phyloP scores from a whole-genome alignment of 2,329 filamentous ascomycete species.

The Cercospora brassicicola region DNA sequence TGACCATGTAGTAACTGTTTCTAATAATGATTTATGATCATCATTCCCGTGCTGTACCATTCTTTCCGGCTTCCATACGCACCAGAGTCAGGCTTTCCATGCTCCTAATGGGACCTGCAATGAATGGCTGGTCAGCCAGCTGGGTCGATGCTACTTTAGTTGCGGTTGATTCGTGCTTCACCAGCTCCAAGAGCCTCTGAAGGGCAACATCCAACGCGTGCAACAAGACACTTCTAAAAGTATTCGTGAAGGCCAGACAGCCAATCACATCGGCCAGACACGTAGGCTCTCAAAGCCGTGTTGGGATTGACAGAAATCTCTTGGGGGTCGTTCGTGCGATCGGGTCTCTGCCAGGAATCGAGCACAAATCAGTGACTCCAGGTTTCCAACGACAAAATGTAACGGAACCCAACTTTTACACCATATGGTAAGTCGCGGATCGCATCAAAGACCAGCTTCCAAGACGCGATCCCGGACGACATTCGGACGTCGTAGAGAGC shows the following conservation, averaged over 20 bases:
- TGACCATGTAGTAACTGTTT: slow-evolving; percentile 2
- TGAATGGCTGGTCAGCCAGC: neutral
- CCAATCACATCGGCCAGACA: neutral
- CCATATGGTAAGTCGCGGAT: neutral
- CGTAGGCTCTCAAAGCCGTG: neutral
- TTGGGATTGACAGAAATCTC: neutral
- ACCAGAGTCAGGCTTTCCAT: neutral
- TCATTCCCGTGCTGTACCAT: neutral
- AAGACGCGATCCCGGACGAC: neutral
- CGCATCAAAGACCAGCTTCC: neutral
- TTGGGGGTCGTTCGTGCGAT: neutral
- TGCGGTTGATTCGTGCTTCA: neutral
- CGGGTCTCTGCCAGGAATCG: neutral
- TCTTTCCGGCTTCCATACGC: neutral
- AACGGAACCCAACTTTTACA: neutral
- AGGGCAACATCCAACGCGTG: neutral
- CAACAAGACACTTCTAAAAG: neutral
- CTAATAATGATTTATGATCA: neutral
- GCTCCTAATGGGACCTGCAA: too few species aligned
- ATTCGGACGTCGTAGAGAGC: neutral
- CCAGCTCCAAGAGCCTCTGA: neutral
- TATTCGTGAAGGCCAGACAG: neutral
- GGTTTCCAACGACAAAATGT: neutral
- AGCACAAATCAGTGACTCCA: neutral
- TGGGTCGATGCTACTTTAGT: neutral